Conservation (phyloP, 1,139 yeast species). For the Pichia sp. region DNA sequence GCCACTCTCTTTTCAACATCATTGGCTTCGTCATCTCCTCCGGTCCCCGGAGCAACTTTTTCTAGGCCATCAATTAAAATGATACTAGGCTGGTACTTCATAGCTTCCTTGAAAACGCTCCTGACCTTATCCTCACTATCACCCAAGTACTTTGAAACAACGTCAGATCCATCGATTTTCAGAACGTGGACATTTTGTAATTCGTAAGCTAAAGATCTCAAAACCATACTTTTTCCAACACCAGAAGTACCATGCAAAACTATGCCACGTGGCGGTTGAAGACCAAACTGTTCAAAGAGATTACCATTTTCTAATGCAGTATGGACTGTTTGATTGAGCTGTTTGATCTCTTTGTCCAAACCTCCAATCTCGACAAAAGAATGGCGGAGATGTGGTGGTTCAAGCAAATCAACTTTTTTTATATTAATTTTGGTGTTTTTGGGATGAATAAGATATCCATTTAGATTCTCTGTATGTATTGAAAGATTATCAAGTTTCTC, state of each 20-base stretch:
- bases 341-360: constrained; percentile 51
- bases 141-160: constrained; percentile 86
- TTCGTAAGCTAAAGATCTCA: constrained; percentile 63
- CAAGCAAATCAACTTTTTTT: constrained; percentile 33
- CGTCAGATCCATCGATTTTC: constrained; percentile 83
- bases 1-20: constrained; percentile 83
- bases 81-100: constrained; percentile 75
- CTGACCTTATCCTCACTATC: constrained; percentile 84
- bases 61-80: constrained; percentile 90
- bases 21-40: constrained; percentile 68
- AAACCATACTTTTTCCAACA: constrained; percentile 88
- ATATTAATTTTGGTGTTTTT: constrained; percentile 22
- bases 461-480: constrained; percentile 15
- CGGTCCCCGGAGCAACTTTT: constrained; percentile 77
- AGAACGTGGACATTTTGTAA: constrained; percentile 64
- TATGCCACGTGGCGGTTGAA: constrained; percentile 85
- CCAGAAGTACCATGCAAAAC: constrained; percentile 95
- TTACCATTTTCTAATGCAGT: constrained; percentile 76
- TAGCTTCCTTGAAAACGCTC: constrained; percentile 78
- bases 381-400: constrained; percentile 33
- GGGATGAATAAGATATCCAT: constrained; percentile 19
- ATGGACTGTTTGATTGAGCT: constrained; percentile 61
- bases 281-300: constrained; percentile 76
- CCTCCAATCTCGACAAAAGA: constrained; percentile 58
- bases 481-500: constrained; percentile 27